Base-by-base conservation (phyloP, 306 rosid genomes). In the Quercus parvula region DNA sequence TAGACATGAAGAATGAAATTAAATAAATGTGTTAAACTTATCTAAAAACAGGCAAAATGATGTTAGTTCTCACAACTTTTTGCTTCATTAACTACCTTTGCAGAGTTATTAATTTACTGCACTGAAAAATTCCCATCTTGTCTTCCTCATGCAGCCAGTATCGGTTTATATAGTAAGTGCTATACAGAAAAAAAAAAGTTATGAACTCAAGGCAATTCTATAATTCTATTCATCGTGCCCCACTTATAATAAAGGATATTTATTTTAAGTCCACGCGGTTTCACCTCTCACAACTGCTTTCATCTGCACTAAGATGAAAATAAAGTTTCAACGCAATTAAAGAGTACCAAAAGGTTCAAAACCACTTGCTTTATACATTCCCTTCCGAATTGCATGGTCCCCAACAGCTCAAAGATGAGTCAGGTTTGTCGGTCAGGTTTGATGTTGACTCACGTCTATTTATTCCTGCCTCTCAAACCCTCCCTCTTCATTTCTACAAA, bases 381-480 rank as follows among this genome's bases (percentile, higher is more conserved):
- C 27, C 69, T 79, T 70, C 73, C 14, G 54, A 49, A 46, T 86
- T 81, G 85, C 89, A 76, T 83, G 14, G 90, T 89, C 81, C 92
- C 86, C 88, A 85, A 89, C 85, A 76, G 84, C 86, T 83, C 79
- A 81, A 81, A 31, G 24, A 52, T 56, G 80, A 79, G 81, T 79
- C 84, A 63, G 74, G 69, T 44, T 68, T 68, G 79, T 76, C 77
- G 58, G 81, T 85, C 85, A 77, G 83, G 57, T 79, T 55, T 83
- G 89, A 87, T 78, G 86, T 80, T 83, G 93, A 90, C 89, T 78
- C 81, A 19, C 86, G 81, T 89, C 91, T 92, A 89, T 91, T 83
- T 89, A 92, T 85, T 89, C 91, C 79, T 73, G 77, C 84, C 81
- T 85, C 84, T 70, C 54, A 70, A 70, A 35, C 81, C 58, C 22